Evolutionary conservation across 129 eudicot species (phyloP).

Genomic region (Lactuca sativa): DNA sequence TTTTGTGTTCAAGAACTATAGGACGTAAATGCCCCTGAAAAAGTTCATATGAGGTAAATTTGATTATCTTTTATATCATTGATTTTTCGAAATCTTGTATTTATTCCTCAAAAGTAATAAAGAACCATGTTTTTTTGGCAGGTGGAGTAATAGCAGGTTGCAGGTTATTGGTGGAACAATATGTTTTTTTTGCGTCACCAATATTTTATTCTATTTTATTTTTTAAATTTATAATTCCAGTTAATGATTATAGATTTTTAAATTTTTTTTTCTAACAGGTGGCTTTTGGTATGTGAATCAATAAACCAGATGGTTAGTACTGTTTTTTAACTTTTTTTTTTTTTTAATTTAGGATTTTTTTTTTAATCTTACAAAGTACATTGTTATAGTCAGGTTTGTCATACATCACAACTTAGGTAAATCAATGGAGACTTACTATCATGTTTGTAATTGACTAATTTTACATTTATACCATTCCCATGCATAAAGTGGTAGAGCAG

Average conservation of each 20-base stretch:
- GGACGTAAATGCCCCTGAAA: constrained; percentile 86
- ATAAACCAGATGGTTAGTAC: constrained; percentile 96
- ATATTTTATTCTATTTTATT: too few relatives aligned
- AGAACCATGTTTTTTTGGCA: constrained; percentile 26
- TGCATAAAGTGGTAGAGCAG: constrained; percentile 86
- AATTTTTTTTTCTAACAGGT: constrained; percentile 51
- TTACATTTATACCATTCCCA: neutral
- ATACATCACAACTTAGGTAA: constrained; percentile 97
- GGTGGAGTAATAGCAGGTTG: constrained; percentile 93
- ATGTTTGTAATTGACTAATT: constrained; percentile 44
- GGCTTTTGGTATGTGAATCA: constrained; percentile 99
- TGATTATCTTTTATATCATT: constrained; percentile 9
- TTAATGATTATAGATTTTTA: constrained; percentile 11
- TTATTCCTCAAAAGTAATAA: neutral
- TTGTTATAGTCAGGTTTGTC: constrained; percentile 96
- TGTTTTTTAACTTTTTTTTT: too few relatives aligned
- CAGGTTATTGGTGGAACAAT: constrained; percentile 99
- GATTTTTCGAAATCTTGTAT: neutral
- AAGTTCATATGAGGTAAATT: constrained; percentile 73
- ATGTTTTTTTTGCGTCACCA: constrained; percentile 23
- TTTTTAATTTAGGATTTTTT: too few relatives aligned
- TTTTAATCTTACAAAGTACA: constrained; percentile 16
- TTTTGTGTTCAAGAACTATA: constrained; percentile 37
- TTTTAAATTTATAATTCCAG: neutral
- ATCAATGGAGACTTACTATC: constrained; percentile 99